These are phyloP conservation scores for Sarcocystis neurona DNA, from an alignment of 169 alveolate species.

Conservation along the genomic window DNA sequence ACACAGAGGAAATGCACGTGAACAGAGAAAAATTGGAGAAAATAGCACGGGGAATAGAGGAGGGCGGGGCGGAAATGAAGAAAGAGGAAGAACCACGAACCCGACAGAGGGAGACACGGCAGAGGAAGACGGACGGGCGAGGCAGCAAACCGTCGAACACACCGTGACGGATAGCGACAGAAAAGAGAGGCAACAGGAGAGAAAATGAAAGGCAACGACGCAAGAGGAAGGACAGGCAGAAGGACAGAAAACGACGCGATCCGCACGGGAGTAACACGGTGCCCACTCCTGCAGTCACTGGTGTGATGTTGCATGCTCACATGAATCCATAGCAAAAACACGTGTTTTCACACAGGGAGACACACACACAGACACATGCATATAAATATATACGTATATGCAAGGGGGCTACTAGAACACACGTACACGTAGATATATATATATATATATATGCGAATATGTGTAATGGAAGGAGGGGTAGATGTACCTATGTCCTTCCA, in stretches of 20 bases:
- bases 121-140: not conserved
- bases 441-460: not conserved
- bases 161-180: not conserved
- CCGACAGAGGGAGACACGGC: not conserved
- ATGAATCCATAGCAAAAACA: not conserved
- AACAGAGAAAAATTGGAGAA: not conserved
- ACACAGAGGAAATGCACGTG: not conserved
- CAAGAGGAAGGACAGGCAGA: not conserved
- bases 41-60: not conserved
- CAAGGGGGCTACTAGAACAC: not conserved
- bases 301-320: not conserved
- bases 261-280: not conserved
- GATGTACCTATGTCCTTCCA: too few relatives aligned
- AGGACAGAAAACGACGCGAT: not conserved
- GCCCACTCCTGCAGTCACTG: not conserved
- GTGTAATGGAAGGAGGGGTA: too few relatives aligned
- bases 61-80: not conserved
- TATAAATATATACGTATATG: not conserved
- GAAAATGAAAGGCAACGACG: not conserved
- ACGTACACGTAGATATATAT: not conserved
- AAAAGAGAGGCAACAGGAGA: not conserved
- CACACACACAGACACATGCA: not conserved
- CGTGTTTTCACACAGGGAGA: not conserved
- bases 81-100: not conserved
- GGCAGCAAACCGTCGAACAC: not conserved